Base-by-base conservation (phyloP, 1,139 yeast species). In the Komagataea norvegica region DNA sequence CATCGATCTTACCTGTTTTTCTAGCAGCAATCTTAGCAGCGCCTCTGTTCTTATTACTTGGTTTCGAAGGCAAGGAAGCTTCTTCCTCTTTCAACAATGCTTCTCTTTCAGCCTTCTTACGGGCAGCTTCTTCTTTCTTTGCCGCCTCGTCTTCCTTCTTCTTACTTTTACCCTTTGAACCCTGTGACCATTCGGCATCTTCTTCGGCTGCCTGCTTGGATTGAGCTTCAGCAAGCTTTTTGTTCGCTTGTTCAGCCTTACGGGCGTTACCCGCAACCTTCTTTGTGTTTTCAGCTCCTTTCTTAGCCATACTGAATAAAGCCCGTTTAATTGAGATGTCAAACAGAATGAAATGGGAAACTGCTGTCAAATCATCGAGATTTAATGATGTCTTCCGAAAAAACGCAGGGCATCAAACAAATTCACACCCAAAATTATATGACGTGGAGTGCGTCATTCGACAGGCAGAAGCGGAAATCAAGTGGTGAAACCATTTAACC, bases 181-280 rank as follows among this genome's bases (percentile, higher is more conserved):
- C 95, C 29, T 79, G 69, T 3, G 72, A 74, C 94, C 94, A 85
- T 44, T 74, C 67, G 10, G 71, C 65, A 15, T 78, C 79, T 56
- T 82, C 91, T 3, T 62, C 74, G 3, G 72, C 74, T 40, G 67
- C 80, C 6, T 59, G 62, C 13, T 62, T 66, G 8, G 67, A 70
- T 3, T 61, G 67, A 29, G 71, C 75, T 8, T 71, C 85, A 34
- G 70, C 74, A 37, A 70, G 68, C 63, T 79, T 79, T 57, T 73
- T 74, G 54, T 69, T 73, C 26, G 85, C 85, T 21, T 68, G 68
- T 31, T 75, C 89, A 8, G 81, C 86, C 67, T 79, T 83, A 55
- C 68, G 73, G 36, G 87, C 85, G 48, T 79, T 75, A 13, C 87
- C 88, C 5, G 79, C 79, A 1, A 74, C 86, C 58, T 78, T 78